Evolutionary conservation across 768 basidiomycete genomes (phyloP).

Genomic region (Hirschioporus abietinus): DNA sequence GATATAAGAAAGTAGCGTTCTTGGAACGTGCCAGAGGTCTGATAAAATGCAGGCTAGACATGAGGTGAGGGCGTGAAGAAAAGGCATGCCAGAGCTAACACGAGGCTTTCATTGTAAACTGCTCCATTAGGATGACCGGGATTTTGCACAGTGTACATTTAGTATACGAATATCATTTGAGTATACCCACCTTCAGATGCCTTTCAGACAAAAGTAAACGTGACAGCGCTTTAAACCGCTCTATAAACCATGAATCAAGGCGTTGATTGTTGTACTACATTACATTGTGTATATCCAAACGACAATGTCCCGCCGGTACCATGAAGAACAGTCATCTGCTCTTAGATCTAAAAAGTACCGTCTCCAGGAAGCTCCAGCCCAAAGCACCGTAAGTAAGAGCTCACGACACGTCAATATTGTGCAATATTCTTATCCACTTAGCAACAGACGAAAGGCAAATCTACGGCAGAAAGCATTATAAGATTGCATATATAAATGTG

Average conservation of each 20-base stretch:
- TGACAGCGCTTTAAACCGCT: too few species aligned
- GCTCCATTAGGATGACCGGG: neutral
- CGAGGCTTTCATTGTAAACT: neutral
- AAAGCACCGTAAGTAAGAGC: neutral
- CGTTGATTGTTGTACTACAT: too few species aligned
- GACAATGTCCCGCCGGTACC: too few species aligned
- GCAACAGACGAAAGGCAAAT: neutral
- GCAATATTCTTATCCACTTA: neutral
- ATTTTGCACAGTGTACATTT: neutral
- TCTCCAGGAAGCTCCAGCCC: too few species aligned
- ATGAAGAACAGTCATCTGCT: too few species aligned
- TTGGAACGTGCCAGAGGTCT: neutral
- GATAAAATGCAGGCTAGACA: neutral
- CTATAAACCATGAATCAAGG: too few species aligned
- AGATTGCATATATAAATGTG: neutral
- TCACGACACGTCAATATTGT: neutral
- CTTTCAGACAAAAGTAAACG: too few species aligned
- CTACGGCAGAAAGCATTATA: neutral
- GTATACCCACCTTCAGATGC: too few species aligned
- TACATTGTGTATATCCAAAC: too few species aligned
- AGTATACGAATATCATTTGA: too few species aligned
- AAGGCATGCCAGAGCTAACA: neutral
- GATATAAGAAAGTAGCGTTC: neutral
- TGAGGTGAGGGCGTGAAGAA: neutral
- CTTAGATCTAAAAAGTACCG: too few species aligned